These are phyloP conservation scores for Eimeria brunetti DNA, from an alignment of 169 alveolate species.

Conservation along the genomic window DNA sequence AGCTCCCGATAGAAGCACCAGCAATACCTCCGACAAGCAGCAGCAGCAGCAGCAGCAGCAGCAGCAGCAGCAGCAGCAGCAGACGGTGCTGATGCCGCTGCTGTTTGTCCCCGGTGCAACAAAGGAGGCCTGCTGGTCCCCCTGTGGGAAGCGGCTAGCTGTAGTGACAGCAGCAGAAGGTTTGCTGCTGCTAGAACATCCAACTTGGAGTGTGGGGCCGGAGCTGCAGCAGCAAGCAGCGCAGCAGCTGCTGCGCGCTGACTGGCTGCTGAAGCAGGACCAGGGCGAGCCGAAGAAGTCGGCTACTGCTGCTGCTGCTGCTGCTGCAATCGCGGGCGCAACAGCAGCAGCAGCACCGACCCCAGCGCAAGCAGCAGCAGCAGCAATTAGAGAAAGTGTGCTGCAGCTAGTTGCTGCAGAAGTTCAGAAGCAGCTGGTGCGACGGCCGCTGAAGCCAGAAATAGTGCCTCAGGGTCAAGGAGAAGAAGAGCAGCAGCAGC, in stretches of 20 bases:
- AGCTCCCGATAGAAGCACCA: background rate
- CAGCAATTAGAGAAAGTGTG: conserved; percentile 9
- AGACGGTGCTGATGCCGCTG: conserved; percentile 40
- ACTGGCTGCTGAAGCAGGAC: conserved; percentile 53
- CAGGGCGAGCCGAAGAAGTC: conserved; percentile 15
- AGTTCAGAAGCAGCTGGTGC: conserved; percentile 15
- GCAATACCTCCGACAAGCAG: background rate
- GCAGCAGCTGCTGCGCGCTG: conserved; percentile 52
- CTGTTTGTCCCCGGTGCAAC: conserved; percentile 64
- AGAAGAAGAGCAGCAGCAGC: background rate
- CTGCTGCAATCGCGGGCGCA: conserved; percentile 21
- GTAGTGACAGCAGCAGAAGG: conserved; percentile 41
- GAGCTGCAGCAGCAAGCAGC: conserved; percentile 65
- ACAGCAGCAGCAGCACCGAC: conserved; percentile 50
- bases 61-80: conserved; percentile 62
- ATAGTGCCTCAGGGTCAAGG: conserved; percentile 48
- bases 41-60: background rate
- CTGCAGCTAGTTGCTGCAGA: conserved; percentile 64
- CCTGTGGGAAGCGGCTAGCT: conserved; percentile 74
- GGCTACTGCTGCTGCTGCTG: conserved; percentile 56
- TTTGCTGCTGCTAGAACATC: conserved; percentile 66
- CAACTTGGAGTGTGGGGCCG: conserved; percentile 64
- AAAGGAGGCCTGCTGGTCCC: conserved; percentile 71
- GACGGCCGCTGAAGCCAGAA: conserved; percentile 44
- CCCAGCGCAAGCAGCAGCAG: conserved; percentile 24